A percentile compares a stretch with the other conserved stretches of the same genome.
phyloP scores from a whole-genome alignment of 2,329 filamentous ascomycete species.

The Aspergillus unguis region DNA sequence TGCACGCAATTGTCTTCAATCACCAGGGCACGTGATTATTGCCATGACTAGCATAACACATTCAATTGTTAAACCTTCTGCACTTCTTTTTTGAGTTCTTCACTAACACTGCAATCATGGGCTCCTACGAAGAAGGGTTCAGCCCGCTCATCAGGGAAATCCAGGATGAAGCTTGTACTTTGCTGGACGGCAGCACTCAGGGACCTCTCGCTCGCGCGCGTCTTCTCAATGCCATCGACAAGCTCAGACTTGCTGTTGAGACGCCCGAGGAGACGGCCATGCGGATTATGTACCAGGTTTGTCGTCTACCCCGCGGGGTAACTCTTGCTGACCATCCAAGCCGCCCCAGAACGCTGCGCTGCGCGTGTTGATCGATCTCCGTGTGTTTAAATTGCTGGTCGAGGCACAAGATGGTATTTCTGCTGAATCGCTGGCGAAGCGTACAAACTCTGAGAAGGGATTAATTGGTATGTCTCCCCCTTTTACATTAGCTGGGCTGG shows the following conservation, averaged over 20 bases:
- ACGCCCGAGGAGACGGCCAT: constrained; percentile 32
- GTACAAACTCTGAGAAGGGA: constrained; percentile 28
- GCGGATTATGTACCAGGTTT: constrained; percentile 35
- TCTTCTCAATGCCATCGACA: constrained; percentile 28
- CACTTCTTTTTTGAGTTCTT: no score
- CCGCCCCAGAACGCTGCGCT: constrained; percentile 34
- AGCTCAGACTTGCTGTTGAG: constrained; percentile 28
- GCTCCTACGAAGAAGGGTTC: no score
- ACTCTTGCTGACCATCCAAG: constrained; percentile 16
- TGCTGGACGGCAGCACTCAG: constrained; percentile 9
- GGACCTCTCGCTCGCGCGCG: constrained; percentile 24
- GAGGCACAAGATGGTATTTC: constrained; percentile 19
- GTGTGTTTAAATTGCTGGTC: constrained; percentile 28
- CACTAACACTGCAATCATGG: no score
- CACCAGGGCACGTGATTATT: no score
- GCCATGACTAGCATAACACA: no score
- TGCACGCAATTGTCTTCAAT: no score
- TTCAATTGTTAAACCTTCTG: no score
- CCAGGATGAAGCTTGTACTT: no score
- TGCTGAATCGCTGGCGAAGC: constrained; percentile 25
- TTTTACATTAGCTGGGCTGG: no score
- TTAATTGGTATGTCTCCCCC: constrained; percentile 26
- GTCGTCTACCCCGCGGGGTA: not conserved
- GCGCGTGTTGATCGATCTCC: constrained; percentile 29
- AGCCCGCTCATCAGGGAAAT: no score